Percentiles rank a stretch among this genome's conserved stretches.
These are phyloP conservation scores for Clonostachys byssicola DNA, from an alignment of 2,329 filamentous ascomycete genomes.

Conservation along the genomic window DNA sequence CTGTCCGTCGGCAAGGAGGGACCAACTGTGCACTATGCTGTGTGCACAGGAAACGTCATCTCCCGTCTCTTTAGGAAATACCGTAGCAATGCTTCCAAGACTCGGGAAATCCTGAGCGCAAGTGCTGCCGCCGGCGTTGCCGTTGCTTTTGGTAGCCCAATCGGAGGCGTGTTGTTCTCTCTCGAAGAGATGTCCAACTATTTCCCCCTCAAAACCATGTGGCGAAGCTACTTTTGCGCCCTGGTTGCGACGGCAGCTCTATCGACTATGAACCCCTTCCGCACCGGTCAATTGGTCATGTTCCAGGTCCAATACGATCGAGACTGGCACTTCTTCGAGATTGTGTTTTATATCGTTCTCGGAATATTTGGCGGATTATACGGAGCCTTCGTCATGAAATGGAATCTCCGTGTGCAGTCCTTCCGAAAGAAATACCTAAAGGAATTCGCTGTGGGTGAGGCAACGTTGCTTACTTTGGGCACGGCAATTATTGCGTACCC, in stretches of 20 bases:
- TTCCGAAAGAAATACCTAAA: conserved; percentile 91
- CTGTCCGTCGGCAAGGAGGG: conserved; percentile 96
- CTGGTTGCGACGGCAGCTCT: conserved; percentile 90
- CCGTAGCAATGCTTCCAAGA: conserved; percentile 86
- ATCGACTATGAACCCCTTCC: conserved; percentile 94
- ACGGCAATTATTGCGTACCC: conserved; percentile 96
- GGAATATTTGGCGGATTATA: conserved; percentile 94
- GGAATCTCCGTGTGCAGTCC: conserved; percentile 86
- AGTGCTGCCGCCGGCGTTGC: conserved; percentile 93
- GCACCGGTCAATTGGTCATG: conserved; percentile 97
- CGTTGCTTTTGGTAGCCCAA: conserved; percentile 95
- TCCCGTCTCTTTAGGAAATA: conserved; percentile 92
- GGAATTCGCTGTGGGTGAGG: conserved; percentile 81
- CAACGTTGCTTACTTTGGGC: conserved; percentile 73
- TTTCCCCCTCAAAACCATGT: conserved; percentile 95
- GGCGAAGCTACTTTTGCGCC: conserved; percentile 97
- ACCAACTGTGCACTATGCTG: conserved; percentile 97
- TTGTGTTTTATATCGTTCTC: conserved; percentile 86
- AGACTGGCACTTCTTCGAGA: conserved; percentile 96
- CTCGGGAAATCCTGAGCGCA: conserved; percentile 88
- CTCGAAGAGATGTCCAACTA: conserved; percentile 97
- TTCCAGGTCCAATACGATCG: conserved; percentile 96
- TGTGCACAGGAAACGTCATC: conserved; percentile 95
- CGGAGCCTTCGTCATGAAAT: conserved; percentile 95
- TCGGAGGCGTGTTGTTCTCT: conserved; percentile 93